phyloP scores from a whole-genome alignment of 2,329 filamentous ascomycete species.

The Fusarium sp. region DNA sequence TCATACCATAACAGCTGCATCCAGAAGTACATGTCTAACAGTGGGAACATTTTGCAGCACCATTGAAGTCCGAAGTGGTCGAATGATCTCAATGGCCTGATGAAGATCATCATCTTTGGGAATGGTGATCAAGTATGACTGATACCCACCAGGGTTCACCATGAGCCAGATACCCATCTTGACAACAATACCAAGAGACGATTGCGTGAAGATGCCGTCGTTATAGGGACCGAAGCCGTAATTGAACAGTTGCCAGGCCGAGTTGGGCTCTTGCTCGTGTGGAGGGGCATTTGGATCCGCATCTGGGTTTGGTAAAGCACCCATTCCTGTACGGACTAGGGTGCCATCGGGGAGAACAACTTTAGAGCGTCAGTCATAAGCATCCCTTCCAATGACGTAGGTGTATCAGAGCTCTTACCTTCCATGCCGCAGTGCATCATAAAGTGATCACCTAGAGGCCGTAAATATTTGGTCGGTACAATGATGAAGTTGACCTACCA shows the following conservation, averaged over 20 bases:
- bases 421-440: constrained; percentile 35
- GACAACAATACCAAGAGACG: constrained; percentile 23
- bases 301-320: constrained; percentile 25
- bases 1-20: constrained; percentile 29
- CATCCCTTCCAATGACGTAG: neutral
- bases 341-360: constrained; percentile 24
- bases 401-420: neutral
- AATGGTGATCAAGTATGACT: constrained; percentile 33
- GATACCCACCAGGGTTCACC: constrained; percentile 23
- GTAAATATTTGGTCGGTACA: neutral
- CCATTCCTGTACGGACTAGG: constrained; percentile 29
- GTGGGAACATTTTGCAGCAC: constrained; percentile 34
- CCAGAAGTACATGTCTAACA: constrained; percentile 25
- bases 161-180: constrained; percentile 34
- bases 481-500: neutral
- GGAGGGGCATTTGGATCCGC: constrained; percentile 18
- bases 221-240: constrained; percentile 30
- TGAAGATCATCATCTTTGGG: constrained; percentile 32
- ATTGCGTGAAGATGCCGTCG: constrained; percentile 28
- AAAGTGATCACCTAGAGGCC: constrained; percentile 10
- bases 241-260: constrained; percentile 29
- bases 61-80: constrained; percentile 32
- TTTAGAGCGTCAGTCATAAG: neutral
- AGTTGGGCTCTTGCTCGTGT: constrained; percentile 25
- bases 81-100: constrained; percentile 31